Conservation (phyloP, 306 rosid genomes). For the Lupinus albus region DNA sequence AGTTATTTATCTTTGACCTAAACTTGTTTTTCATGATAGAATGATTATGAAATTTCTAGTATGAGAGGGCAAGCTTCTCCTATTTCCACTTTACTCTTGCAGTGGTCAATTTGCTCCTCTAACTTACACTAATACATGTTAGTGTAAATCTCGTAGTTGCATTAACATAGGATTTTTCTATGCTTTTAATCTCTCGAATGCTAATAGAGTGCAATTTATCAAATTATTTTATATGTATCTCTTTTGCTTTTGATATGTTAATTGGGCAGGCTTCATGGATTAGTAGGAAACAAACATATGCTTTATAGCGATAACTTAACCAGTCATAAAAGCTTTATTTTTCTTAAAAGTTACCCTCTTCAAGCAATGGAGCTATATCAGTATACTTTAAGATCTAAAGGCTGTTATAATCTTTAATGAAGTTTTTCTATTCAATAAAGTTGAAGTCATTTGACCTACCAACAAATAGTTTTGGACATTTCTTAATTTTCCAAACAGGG, state of each 20-base stretch:
- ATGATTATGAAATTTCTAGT: no score
- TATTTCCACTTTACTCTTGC: constrained; percentile 13
- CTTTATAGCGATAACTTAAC: constrained; percentile 1
- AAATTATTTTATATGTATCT: neutral
- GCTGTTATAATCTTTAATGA: neutral
- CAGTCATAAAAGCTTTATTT: constrained; percentile 12
- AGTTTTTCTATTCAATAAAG: constrained; percentile 23
- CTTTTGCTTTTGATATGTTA: neutral
- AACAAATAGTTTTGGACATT: constrained; percentile 26
- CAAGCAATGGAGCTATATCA: constrained; percentile 1
- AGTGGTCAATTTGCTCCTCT: constrained; percentile 2
- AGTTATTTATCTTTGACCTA: no score
- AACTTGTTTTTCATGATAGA: no score
- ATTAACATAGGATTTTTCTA: neutral
- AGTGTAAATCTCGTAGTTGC: neutral
- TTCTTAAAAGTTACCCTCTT: neutral
- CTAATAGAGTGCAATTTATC: neutral
- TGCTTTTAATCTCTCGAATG: constrained; percentile 19
- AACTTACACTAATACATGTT: constrained; percentile 2
- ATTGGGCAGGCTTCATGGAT: neutral
- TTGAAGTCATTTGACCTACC: constrained; percentile 29
- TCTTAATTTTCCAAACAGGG: constrained; percentile 65
- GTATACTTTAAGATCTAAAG: constrained; percentile 19
- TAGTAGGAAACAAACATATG: no score
- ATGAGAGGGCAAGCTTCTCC: neutral